Conservation (phyloP, 2,329 filamentous ascomycete species). For the Calcarisporium arbuscula region DNA sequence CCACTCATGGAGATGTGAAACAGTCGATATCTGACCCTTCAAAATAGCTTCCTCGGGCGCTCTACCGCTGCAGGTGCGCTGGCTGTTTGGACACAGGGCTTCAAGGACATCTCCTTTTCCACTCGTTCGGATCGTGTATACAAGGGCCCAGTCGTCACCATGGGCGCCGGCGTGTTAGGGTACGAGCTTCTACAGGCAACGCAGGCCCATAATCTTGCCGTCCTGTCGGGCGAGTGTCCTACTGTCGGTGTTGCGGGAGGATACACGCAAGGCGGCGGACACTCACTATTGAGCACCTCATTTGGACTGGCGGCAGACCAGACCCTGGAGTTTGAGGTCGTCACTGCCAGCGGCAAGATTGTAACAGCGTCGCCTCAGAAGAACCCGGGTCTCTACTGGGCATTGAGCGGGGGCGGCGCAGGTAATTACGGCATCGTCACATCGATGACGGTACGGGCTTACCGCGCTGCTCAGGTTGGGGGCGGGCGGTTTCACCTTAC, state of each 20-base stretch:
- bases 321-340: slow-evolving; percentile 42
- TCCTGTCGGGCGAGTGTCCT: slow-evolving; percentile 37
- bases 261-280: slow-evolving; percentile 51
- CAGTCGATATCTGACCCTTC: too few species aligned
- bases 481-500: slow-evolving; percentile 19
- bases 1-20: too few species aligned
- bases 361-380: slow-evolving; percentile 35
- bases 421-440: slow-evolving; percentile 38
- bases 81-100: slow-evolving; percentile 39
- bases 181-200: slow-evolving; percentile 42
- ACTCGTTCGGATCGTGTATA: slow-evolving; percentile 37
- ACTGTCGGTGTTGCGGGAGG: slow-evolving; percentile 49
- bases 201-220: slow-evolving; percentile 34
- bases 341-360: slow-evolving; percentile 38
- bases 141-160: slow-evolving; percentile 42
- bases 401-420: slow-evolving; percentile 47
- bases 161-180: slow-evolving; percentile 49
- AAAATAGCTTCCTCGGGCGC: slow-evolving; percentile 43
- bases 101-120: slow-evolving; percentile 34
- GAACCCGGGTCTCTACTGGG: slow-evolving; percentile 53
- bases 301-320: slow-evolving; percentile 53
- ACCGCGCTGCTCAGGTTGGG: slow-evolving; percentile 20
- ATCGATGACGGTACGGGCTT: slow-evolving; percentile 28
- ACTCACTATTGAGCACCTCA: slow-evolving; percentile 38
- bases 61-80: slow-evolving; percentile 45